Base-by-base conservation (phyloP, 495 filamentous ascomycete species). In the Beverwykella pulmonaria region DNA sequence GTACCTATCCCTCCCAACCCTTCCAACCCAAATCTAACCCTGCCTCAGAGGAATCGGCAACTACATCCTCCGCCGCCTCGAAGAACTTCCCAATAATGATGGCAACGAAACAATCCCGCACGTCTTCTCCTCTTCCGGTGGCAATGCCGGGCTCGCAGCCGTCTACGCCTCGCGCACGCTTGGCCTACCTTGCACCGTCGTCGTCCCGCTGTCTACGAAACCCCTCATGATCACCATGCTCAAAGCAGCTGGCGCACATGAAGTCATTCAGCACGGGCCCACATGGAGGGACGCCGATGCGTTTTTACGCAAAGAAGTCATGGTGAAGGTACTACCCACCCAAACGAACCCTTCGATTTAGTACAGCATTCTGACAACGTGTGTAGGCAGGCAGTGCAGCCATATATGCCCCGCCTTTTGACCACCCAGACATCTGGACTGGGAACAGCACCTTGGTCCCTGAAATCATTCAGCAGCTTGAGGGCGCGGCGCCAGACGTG, bases 141-240 rank as follows among this genome's bases (percentile, higher is more conserved):
- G 93, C 61, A 97, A 97, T 75, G 93, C 93, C 14, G 93, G 94
- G 4, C 86, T 98, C 2, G 94, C 93, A 17, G 93, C 91, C 73
- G 91, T 91, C 7, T 89, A 87, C 22, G 92, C 93, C 15, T 90
- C 92, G 15, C 77, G 73, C 14, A 77, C 82, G 12, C 82, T 97
- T n/a, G 75, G 80, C n/a, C 84, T 85, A 61, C 86, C 87, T 0
- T 88, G 86, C 69, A 97, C 92, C 22, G 89, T 98, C 63, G 90
- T 93, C 17, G 88, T 97, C 0, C 91, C 94, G 0, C 56, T 80
- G 22, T 81, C 77, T 2, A 94, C 92, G 0, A 82, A 85, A 48
- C 76, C 80, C 1, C 75, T 87, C 69, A 95, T 97, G 87, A 77
- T 92, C 29, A 77, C 79, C 34, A 94, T 92, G 77, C 81, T 98